phyloP scores from a whole-genome alignment of 192 early-diverging fungal genomes.

The Allomyces javanicus region DNA sequence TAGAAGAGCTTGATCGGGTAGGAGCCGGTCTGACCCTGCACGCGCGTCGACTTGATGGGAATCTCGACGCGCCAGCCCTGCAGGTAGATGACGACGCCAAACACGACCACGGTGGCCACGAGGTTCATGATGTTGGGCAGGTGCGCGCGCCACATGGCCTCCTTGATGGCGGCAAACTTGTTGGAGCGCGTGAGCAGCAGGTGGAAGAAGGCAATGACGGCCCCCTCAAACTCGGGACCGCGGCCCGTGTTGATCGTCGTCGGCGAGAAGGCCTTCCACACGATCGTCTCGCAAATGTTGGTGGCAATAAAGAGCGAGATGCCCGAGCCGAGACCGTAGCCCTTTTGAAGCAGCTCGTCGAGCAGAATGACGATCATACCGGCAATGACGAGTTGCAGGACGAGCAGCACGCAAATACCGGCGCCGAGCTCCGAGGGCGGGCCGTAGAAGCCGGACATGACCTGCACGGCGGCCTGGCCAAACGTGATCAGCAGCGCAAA shows the following conservation, averaged over 20 bases:
- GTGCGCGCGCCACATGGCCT: conserved; percentile 83
- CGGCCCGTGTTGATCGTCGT: conserved; percentile 94
- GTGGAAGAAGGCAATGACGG: conserved; percentile 86
- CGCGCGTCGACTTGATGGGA: conserved; percentile 84
- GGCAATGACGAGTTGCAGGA: conserved; percentile 93
- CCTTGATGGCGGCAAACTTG: conserved; percentile 90
- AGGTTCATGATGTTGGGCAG: conserved; percentile 82
- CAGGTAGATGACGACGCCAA: conserved; percentile 79
- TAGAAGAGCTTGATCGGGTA: conserved; percentile 99
- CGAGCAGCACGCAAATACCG: conserved; percentile 85
- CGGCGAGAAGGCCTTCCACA: conserved; percentile 97
- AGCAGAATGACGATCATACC: conserved; percentile 93
- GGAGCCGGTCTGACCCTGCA: conserved; percentile 92
- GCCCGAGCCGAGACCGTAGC: conserved; percentile 97
- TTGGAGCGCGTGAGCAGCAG: conserved; percentile 82
- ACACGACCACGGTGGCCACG: conserved; percentile 70
- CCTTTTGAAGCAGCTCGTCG: conserved; percentile 99
- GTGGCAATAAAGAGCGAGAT: conserved; percentile 99
- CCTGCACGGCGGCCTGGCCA: conserved; percentile 94
- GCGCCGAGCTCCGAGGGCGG: conserved; percentile 87
- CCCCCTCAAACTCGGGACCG: conserved; percentile 98
- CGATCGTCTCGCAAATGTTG: conserved; percentile 98
- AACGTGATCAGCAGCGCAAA: conserved; percentile 98
- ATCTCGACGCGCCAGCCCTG: conserved; percentile 99
- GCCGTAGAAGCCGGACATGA: conserved; percentile 96